Base-by-base conservation (phyloP, 768 basidiomycete genomes). In the Agaricus sinodeliciosus region DNA sequence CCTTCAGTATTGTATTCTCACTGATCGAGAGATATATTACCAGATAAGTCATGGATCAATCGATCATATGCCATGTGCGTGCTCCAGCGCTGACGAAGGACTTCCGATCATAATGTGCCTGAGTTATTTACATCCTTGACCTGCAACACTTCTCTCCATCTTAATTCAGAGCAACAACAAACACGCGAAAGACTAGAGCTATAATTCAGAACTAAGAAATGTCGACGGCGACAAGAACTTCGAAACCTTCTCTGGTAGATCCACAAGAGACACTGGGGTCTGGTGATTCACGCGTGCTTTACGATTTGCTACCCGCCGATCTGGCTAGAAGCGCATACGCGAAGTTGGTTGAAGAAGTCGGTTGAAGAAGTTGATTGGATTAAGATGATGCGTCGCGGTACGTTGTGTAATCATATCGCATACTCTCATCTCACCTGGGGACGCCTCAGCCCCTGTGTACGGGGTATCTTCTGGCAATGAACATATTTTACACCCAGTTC, bases 331-430 rank as follows among this genome's bases (percentile, higher is more conserved):
- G 61, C 15, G 83, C 79, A 0, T 89, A 89, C 60, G 79, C 78
- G 43, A 74, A 68, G 4, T 56, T 90, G 57, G 73, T 67, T 54
- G 65, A 72, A 9, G 88, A 90, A 61, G n/a, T n/a, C n/a, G n/a
- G n/a, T n/a, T n/a, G n/a, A n/a, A n/a, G 88, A 90, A 61, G 89
- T 90, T 0, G 69, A 74, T 43, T 91, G 87, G 87, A 72, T 77
- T 43, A 72, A 72, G 2, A 91, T 91, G 88, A 68, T 79, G 55
- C 88, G 90, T 65, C 74, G 84, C 66, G 88, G 88, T 80, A 49
- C n/a, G 69, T 59, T 31, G 22, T 22, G 22, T 22, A 22, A n/a
- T n/a, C n/a, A n/a, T n/a, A 22, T 22, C 22, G 22, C 22, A 22
- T 22, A 3, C 22, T 22, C 22, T 22, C 22, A 3, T 22, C 22